Evolutionary conservation across 2,329 filamentous ascomycete genomes (phyloP).

Genomic region (Aspergillus pseudoterreus): DNA sequence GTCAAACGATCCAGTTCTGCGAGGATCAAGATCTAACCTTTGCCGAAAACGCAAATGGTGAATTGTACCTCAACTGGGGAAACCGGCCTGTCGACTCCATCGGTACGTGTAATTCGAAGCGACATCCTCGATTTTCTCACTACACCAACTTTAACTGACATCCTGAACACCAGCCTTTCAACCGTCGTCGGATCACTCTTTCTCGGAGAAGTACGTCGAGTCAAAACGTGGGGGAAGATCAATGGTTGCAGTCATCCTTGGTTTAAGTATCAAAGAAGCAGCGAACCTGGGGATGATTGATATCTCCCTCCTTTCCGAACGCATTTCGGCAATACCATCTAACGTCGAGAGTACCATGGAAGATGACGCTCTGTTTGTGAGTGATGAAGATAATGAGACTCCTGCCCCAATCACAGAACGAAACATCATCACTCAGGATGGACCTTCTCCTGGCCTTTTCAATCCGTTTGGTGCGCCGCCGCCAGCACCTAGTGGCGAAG

Average conservation of each 20-base stretch:
- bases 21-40: constrained; percentile 52
- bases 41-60: constrained; percentile 42
- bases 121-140: too few relatives aligned
- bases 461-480: background rate
- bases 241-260: constrained; percentile 56
- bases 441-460: constrained; percentile 8
- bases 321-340: constrained; percentile 17
- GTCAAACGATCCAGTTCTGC: constrained; percentile 53
- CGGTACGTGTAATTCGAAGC: constrained; percentile 31
- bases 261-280: constrained; percentile 52
- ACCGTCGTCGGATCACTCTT: constrained; percentile 49
- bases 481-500: background rate
- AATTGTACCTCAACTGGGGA: constrained; percentile 51
- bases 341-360: constrained; percentile 19
- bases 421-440: constrained; percentile 12
- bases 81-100: constrained; percentile 46
- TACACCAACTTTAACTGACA: constrained; percentile 13
- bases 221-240: constrained; percentile 54
- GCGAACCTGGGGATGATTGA: constrained; percentile 48
- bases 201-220: constrained; percentile 55
- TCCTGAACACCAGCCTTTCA: constrained; percentile 33
- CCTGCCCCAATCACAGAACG: constrained; percentile 19
- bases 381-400: constrained; percentile 32
- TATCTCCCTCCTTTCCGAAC: constrained; percentile 31
- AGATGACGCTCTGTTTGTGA: constrained; percentile 36